Percentiles rank a stretch among this genome's conserved stretches.
phyloP scores from a whole-genome alignment of 805 yeast species.

The Saccharomycopsis olivae region DNA sequence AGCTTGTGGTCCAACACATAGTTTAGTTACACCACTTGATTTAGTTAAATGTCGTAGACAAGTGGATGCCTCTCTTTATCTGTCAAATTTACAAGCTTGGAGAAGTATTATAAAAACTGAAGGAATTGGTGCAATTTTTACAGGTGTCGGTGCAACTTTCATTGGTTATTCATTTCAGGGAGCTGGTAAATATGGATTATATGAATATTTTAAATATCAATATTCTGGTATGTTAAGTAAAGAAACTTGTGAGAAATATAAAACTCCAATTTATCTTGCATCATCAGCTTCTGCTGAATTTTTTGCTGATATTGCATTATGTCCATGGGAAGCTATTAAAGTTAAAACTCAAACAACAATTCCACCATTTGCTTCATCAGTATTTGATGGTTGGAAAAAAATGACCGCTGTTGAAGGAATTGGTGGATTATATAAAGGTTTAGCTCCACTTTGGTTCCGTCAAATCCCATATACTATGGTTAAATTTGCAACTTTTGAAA shows the following conservation, averaged over 20 bases:
- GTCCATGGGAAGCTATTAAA: slow-evolving; percentile 94
- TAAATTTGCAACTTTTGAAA: slow-evolving; percentile 91
- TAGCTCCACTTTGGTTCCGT: slow-evolving; percentile 89
- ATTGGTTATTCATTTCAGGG: slow-evolving; percentile 94
- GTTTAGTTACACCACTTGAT: slow-evolving; percentile 87
- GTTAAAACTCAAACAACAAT: slow-evolving; percentile 89
- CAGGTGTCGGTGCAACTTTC: slow-evolving; percentile 88
- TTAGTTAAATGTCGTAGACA: slow-evolving; percentile 90
- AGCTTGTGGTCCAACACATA: slow-evolving; percentile 88
- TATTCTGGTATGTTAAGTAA: slow-evolving; percentile 62
- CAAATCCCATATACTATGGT: slow-evolving; percentile 99
- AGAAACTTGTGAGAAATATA: slow-evolving; percentile 48
- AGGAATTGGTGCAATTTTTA: slow-evolving; percentile 67
- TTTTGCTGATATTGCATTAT: slow-evolving; percentile 77
- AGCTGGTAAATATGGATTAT: slow-evolving; percentile 94
- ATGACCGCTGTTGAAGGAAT: slow-evolving; percentile 60
- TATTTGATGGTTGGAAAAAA: slow-evolving; percentile 56
- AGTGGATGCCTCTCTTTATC: slow-evolving; percentile 65
- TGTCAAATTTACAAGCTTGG: slow-evolving; percentile 77
- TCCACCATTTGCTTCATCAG: slow-evolving; percentile 68
- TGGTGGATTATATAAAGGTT: slow-evolving; percentile 74
- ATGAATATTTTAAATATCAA: slow-evolving; percentile 79
- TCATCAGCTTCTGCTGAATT: slow-evolving; percentile 94
- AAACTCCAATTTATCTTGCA: slow-evolving; percentile 64
- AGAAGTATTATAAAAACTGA: slow-evolving; percentile 57